These are phyloP conservation scores for Aspergillus flavus DNA, from an alignment of 2,329 filamentous ascomycete species.

Conservation along the genomic window DNA sequence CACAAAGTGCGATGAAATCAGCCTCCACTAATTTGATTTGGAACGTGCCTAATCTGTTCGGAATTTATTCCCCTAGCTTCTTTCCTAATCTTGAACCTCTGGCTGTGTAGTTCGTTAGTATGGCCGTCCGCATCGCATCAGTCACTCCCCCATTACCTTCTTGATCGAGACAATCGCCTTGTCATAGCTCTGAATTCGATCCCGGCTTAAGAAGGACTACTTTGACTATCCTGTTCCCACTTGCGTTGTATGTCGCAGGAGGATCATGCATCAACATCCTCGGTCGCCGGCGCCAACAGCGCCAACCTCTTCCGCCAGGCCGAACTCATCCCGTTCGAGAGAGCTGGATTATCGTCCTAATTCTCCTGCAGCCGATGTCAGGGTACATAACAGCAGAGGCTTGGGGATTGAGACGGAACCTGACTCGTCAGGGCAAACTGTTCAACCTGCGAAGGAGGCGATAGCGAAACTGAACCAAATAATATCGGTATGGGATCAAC, in stretches of 20 bases:
- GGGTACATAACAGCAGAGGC: conserved; percentile 52
- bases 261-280: conserved; percentile 85
- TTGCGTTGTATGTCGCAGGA: conserved; percentile 4
- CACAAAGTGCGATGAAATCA: conserved; percentile 29
- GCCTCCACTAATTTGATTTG: conserved; percentile 18
- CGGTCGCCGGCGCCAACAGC: conserved; percentile 73
- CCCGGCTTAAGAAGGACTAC: neutral
- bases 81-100: conserved; percentile 15
- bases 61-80: conserved; percentile 6
- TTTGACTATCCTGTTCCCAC: neutral
- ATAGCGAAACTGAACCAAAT: conserved; percentile 88
- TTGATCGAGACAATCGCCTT: conserved; percentile 31
- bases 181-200: conserved; percentile 15
- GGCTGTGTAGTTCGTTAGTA: conserved; percentile 37
- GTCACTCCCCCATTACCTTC: conserved; percentile 36
- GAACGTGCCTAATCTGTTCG: conserved; percentile 11
- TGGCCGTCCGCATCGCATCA: conserved; percentile 38
- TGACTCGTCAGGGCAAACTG: conserved; percentile 44
- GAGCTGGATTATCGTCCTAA: conserved; percentile 62
- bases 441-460: conserved; percentile 64
- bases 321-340: conserved; percentile 72
- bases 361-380: conserved; percentile 56
- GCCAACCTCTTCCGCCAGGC: conserved; percentile 70
- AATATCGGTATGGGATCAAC: conserved; percentile 67
- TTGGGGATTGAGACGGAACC: conserved; percentile 54